A percentile compares a stretch with the other conserved stretches of the same genome.
Evolutionary conservation across 2,329 filamentous ascomycete genomes (phyloP).

Genomic region (Botrytis cinerea): DNA sequence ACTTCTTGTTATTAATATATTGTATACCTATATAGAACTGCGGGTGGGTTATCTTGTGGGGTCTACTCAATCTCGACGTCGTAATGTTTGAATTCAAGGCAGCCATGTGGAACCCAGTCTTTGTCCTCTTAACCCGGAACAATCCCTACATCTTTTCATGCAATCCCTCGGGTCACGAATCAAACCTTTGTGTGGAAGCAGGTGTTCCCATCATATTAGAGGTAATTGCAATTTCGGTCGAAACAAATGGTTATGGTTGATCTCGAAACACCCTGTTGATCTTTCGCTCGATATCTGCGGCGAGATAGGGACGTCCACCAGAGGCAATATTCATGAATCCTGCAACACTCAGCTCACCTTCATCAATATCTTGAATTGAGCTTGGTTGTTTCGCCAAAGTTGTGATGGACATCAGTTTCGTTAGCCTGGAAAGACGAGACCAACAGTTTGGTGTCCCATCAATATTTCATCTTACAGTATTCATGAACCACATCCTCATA

Average conservation of each 20-base stretch:
- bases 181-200: not conserved
- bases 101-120: not conserved
- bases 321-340: not conserved
- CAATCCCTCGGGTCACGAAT: not conserved
- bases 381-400: no score
- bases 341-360: no score
- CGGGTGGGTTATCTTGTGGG: not conserved
- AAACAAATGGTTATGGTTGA: not conserved
- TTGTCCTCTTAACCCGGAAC: not conserved
- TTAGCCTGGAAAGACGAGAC: no score
- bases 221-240: no score
- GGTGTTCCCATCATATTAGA: no score
- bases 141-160: not conserved
- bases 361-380: no score
- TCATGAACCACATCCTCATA: slow-evolving; percentile 4
- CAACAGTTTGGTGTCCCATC: not conserved
- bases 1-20: not conserved
- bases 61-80: not conserved
- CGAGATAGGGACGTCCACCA: no score
- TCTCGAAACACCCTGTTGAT: not conserved
- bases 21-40: not conserved
- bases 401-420: not conserved
- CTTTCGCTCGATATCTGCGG: not conserved
- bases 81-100: not conserved
- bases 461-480: not conserved